phyloP scores from a whole-genome alignment of 805 yeast genomes.

The Suhomyces sp. region DNA sequence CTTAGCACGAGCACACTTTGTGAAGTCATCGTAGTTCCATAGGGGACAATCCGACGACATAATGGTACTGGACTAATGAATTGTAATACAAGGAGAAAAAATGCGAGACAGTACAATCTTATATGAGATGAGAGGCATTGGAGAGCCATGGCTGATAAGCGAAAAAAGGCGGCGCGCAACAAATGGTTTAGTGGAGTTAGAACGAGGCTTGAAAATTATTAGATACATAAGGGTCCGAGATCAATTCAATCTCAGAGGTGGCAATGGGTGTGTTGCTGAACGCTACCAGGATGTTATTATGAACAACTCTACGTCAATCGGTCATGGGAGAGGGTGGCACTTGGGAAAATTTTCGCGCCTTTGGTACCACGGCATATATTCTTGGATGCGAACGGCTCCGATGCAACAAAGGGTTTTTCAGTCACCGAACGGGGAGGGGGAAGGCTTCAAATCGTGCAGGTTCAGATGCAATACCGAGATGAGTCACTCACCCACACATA shows the following conservation, averaged over 20 bases:
- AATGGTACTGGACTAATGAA: not conserved
- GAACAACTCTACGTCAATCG: not conserved
- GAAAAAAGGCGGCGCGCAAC: not conserved
- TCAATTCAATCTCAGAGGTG: not conserved
- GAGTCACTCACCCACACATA: not conserved
- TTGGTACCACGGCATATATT: not conserved
- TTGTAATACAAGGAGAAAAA: not conserved
- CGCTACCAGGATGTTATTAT: too few relatives aligned
- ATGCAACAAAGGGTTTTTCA: not conserved
- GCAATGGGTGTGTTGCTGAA: not conserved
- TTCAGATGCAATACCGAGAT: not conserved
- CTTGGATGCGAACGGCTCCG: not conserved
- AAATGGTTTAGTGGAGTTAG: not conserved
- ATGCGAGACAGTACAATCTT: not conserved
- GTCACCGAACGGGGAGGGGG: not conserved
- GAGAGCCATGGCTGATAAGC: not conserved
- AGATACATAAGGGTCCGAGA: not conserved
- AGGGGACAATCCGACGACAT: conserved; percentile 16
- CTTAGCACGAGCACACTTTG: conserved; percentile 47
- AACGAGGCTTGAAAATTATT: not conserved
- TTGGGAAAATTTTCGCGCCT: not conserved
- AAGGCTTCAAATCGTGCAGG: not conserved
- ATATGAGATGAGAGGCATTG: conserved; percentile 1
- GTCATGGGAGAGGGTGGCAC: not conserved
- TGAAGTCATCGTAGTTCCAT: conserved; percentile 65